These are phyloP conservation scores for Trichosporon sp. DNA, from an alignment of 1,284 basidiomycete genomes.

Conservation along the genomic window DNA sequence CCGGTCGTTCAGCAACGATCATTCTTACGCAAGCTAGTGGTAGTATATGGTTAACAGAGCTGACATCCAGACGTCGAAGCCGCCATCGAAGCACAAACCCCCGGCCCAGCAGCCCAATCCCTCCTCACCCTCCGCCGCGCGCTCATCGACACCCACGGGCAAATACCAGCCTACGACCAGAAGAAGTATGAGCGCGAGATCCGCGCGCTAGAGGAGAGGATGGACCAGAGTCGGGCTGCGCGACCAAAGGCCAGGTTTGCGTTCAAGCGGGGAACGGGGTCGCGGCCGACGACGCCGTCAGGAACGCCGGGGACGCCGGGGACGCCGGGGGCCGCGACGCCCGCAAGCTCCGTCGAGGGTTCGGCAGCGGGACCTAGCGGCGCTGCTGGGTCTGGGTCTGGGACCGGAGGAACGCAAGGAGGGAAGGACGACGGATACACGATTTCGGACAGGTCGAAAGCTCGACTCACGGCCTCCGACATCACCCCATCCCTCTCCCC, in stretches of 20 bases:
- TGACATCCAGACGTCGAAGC: background rate
- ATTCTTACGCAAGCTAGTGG: too few relatives aligned
- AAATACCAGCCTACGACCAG: background rate
- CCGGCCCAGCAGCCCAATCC: background rate
- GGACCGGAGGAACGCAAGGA: too few relatives aligned
- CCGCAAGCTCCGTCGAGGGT: background rate
- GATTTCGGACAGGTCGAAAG: background rate
- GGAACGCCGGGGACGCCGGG: background rate
- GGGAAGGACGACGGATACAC: background rate
- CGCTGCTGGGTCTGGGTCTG: background rate
- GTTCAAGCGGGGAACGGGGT: background rate
- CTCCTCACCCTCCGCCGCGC: background rate
- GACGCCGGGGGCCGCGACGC: background rate
- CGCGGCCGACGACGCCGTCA: background rate
- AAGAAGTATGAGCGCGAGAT: background rate
- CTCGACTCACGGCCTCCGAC: background rate
- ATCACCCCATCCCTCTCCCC: background rate
- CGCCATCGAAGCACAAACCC: background rate
- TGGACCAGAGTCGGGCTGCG: background rate
- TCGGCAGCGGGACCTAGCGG: background rate
- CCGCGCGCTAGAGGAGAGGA: background rate
- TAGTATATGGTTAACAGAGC: too few relatives aligned
- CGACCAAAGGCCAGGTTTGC: background rate
- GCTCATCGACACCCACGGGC: background rate
- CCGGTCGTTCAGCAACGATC: too few relatives aligned